Conservation (phyloP, 2,329 filamentous ascomycete species). For the Orbilia quercus region DNA sequence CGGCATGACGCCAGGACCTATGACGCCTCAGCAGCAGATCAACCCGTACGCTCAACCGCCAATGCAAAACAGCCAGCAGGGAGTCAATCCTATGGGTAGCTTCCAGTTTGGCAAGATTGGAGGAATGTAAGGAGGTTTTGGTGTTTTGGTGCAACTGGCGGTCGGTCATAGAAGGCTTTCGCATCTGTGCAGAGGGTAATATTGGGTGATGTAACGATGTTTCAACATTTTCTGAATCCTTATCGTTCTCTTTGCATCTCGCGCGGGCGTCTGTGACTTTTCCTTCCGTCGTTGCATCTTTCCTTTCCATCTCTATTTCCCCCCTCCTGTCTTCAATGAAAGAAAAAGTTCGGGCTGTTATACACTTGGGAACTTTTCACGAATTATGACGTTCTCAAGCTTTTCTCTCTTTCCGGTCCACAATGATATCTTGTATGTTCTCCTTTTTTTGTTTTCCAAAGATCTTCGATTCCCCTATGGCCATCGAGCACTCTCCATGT, state of each 20-base stretch:
- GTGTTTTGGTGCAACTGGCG: neutral
- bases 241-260: slow-evolving; percentile 29
- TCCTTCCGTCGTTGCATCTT: neutral
- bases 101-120: slow-evolving; percentile 57
- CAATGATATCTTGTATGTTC: slow-evolving; percentile 1
- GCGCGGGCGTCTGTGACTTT: slow-evolving; percentile 15
- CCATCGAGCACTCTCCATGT: neutral
- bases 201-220: slow-evolving; percentile 18
- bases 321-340: neutral
- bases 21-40: slow-evolving; percentile 56
- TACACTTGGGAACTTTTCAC: slow-evolving; percentile 23
- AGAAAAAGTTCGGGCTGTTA: slow-evolving; percentile 32
- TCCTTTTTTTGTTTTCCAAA: neutral
- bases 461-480: slow-evolving; percentile 3
- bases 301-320: slow-evolving; percentile 10
- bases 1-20: slow-evolving; percentile 53
- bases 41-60: slow-evolving; percentile 49
- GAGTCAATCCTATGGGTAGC: slow-evolving; percentile 53
- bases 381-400: slow-evolving; percentile 36
- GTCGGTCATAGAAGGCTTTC: slow-evolving; percentile 8
- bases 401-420: slow-evolving; percentile 10
- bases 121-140: slow-evolving; percentile 39
- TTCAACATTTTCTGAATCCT: slow-evolving; percentile 30
- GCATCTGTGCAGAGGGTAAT: slow-evolving; percentile 24
- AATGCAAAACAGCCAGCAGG: slow-evolving; percentile 51